Evolutionary conservation across 441 rosid genomes (phyloP).

Genomic region (Monsonia emarginata): DNA sequence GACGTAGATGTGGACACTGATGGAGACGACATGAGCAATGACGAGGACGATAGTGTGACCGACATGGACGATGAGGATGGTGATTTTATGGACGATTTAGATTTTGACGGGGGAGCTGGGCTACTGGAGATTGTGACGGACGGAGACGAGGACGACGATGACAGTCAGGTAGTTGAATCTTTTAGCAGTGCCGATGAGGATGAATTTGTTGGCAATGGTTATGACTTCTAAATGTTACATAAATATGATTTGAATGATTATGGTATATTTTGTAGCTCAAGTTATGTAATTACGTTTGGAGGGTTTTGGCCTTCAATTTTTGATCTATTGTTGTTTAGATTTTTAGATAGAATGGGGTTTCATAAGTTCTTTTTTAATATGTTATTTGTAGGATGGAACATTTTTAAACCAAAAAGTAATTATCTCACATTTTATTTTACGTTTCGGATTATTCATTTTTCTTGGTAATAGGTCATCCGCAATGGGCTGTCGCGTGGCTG

Average conservation of each 20-base stretch:
- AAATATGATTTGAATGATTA: neutral
- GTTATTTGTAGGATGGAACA: too few species aligned
- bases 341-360: too few species aligned
- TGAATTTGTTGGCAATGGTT: constrained; percentile 28
- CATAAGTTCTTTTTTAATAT: too few species aligned
- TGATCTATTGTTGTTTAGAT: neutral
- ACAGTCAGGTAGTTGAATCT: constrained; percentile 49
- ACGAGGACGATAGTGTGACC: constrained; percentile 49
- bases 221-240: constrained; percentile 24
- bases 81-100: constrained; percentile 50
- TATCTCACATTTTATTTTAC: too few species aligned
- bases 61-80: constrained; percentile 61
- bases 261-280: too few species aligned
- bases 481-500: too few species aligned
- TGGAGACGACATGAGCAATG: constrained; percentile 50
- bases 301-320: neutral
- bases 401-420: too few species aligned
- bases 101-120: constrained; percentile 53
- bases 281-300: neutral
- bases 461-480: too few species aligned
- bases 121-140: constrained; percentile 51
- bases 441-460: too few species aligned
- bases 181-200: constrained; percentile 72
- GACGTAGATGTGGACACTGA: constrained; percentile 23
- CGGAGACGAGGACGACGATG: constrained; percentile 59